Evolutionary conservation across 306 rosid species (phyloP), one percentile per base, ranked within the genome.

Genomic region (Quercus parvula): DNA sequence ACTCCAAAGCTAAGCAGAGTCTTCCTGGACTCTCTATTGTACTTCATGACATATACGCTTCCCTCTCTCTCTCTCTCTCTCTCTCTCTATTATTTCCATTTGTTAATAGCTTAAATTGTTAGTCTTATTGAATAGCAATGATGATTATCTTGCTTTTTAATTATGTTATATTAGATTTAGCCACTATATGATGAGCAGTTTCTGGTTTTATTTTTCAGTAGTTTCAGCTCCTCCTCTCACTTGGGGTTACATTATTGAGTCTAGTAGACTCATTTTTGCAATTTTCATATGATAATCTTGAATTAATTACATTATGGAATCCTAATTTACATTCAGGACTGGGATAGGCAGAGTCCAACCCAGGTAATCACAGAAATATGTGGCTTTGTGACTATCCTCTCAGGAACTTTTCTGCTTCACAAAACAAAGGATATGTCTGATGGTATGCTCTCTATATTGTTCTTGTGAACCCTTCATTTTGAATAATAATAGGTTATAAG

Each of bases 341-440:
- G 99, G 99, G 99, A 96, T 84, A 86, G 99, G 85, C 99, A 96
- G 77, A 96, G 97, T 89, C 99, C 99, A 79, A 96, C 99, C 6
- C 98, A 96, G 85, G 99, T 96, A 81, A 77, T 96, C 79, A 96
- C 99, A 1, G 99, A 96, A 84, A 85, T 96, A 76, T 96, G 99
- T 80, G 99, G 99, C 68, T 96, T 96, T 87, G 99, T 96, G 87
- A 96, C 99, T 13, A 96, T 96, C 75, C 99, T 96, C 75, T 91
- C 97, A 1, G 99, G 99, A 84, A 96, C 99, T 84, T 96, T 96
- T 89, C 98, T 96, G 84, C 99, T 96, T 70, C 99, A 96, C 90
- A 93, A 83, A 90, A 96, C 99, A 64, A 96, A 96, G 91, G 99
- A 96, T 77, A 90, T 96, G 99, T 72, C 79, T 20, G 99, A 96